Evolutionary conservation across 1,139 yeast species (phyloP), one percentile per base, ranked within the genome.

Genomic region (Saccharomyces hybrid): DNA sequence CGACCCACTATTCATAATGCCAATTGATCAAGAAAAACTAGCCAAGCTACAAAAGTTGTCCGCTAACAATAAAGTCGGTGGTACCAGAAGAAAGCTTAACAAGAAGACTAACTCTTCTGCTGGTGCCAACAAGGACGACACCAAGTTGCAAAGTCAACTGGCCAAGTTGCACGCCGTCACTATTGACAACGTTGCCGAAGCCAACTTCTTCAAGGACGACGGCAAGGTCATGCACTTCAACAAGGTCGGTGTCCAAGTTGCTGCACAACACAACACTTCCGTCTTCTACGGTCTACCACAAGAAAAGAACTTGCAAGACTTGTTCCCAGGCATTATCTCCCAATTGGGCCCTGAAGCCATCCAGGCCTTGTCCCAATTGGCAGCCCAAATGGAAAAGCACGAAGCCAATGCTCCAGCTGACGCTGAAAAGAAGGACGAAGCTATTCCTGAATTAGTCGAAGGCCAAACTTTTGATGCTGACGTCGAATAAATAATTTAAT

Each of bases 341-440:
- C 97, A 93, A 80, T 82, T 93, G 77, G 97, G 98, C 70, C 89
- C 96, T 66, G 98, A 93, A 77, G 88, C 95, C 77, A 83, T 90
- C 73, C 89, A 86, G 72, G 85, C 89, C 75, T 82, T 93, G 75
- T 84, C 89, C 73, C 83, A 87, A 78, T 81, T 93, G 75, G 97
- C 97, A 62, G 90, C 88, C 75, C 91, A 88, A 75, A 78, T 88
- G 75, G 91, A 87, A 78, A 73, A 74, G 58, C 79, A 75, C 56
- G 88, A 73, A 51, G 81, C 73, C 61, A 61, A 67, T 32, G 63
- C 59, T 16, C 59, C 61, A 50, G 72, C 60, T 50, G 69, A 62
- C 55, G 72, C 65, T 56, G 75, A 69, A 58, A 60, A 61, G 50
- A 65, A 67, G 57, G 73, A 80, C 59, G 88, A 82, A 66, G 88